phyloP scores from a whole-genome alignment of 331 rosid genomes.

The Acacia pycnantha region DNA sequence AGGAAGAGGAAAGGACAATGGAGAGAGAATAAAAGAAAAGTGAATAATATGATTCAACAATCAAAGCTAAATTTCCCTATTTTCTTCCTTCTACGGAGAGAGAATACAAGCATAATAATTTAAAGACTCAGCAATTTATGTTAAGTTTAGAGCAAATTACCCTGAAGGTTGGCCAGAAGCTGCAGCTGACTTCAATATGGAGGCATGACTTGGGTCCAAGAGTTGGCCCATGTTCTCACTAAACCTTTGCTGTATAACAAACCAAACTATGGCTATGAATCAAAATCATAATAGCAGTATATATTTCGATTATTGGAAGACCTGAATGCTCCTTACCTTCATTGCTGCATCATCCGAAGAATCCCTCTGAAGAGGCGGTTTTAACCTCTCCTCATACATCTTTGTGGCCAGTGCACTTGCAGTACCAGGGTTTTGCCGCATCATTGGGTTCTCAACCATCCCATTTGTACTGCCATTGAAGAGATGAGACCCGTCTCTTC shows the following conservation, averaged over 20 bases:
- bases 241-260: conserved; percentile 74
- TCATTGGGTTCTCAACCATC: conserved; percentile 69
- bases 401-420: conserved; percentile 91
- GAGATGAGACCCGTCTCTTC: conserved; percentile 85
- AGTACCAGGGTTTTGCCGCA: conserved; percentile 78
- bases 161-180: conserved; percentile 95
- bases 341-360: conserved; percentile 85
- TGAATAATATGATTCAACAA: background rate
- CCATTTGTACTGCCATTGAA: conserved; percentile 85
- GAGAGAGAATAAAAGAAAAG: background rate
- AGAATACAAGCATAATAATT: background rate
- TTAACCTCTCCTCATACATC: conserved; percentile 92
- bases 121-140: conserved; percentile 11
- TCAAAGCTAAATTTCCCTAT: background rate
- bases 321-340: conserved; percentile 52
- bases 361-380: conserved; percentile 88
- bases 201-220: conserved; percentile 81
- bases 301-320: conserved; percentile 12
- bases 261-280: conserved; percentile 31
- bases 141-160: conserved; percentile 39
- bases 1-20: background rate
- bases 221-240: conserved; percentile 92
- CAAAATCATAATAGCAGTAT: conserved; percentile 10
- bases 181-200: conserved; percentile 85
- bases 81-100: background rate